phyloP scores from a whole-genome alignment of 208 protist genomes.

The Acanthamoeba divionensis region DNA sequence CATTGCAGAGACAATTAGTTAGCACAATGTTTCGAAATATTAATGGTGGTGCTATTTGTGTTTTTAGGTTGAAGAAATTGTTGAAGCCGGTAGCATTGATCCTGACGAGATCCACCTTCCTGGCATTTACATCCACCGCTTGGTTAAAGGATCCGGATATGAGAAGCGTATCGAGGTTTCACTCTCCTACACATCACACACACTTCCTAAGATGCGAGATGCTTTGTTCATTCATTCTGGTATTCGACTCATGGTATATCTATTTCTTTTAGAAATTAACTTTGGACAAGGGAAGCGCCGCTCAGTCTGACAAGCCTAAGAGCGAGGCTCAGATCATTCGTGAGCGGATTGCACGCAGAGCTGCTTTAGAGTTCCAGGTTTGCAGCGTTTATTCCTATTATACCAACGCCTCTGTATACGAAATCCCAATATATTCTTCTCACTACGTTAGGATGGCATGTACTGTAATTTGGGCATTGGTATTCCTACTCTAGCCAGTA shows the following conservation, averaged over 20 bases:
- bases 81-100: constrained; percentile 89
- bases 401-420: background rate
- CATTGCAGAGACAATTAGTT: too few species aligned
- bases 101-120: constrained; percentile 93
- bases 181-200: too few species aligned
- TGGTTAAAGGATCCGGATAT: constrained; percentile 78
- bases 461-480: constrained; percentile 95
- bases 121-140: constrained; percentile 91
- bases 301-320: constrained; percentile 29
- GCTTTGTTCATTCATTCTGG: too few species aligned
- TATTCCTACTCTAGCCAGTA: constrained; percentile 92
- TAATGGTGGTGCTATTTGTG: background rate
- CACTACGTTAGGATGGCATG: constrained; percentile 85
- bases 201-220: too few species aligned
- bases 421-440: background rate
- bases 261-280: constrained; percentile 50
- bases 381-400: constrained; percentile 42
- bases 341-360: constrained; percentile 89
- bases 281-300: constrained; percentile 47
- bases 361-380: constrained; percentile 89
- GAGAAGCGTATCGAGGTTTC: constrained; percentile 79
- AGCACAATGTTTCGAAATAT: background rate
- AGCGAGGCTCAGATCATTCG: constrained; percentile 57
- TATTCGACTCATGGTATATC: too few species aligned
- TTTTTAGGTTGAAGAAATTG: constrained; percentile 88